Conservation (phyloP, 805 yeast species). For the Cyberlindnera xishuangbannaensis region DNA sequence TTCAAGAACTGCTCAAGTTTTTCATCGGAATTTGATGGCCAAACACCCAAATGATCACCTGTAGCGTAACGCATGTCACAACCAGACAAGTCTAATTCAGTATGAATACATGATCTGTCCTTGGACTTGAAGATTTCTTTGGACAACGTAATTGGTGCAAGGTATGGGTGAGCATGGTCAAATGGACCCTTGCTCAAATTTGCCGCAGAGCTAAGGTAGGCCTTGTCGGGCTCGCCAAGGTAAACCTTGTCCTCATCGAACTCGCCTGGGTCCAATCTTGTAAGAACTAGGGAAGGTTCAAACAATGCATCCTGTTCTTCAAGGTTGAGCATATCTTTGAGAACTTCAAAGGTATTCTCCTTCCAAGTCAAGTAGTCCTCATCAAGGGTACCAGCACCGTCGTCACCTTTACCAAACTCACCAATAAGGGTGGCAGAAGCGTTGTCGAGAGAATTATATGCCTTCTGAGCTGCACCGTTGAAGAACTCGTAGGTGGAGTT, state of each 20-base stretch:
- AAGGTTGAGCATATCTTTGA: slow-evolving; percentile 58
- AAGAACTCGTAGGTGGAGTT: slow-evolving; percentile 90
- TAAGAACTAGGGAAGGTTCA: slow-evolving; percentile 56
- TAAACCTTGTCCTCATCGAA: slow-evolving; percentile 43
- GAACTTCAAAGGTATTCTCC: slow-evolving; percentile 60
- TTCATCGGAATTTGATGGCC: slow-evolving; percentile 87
- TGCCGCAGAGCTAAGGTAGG: slow-evolving; percentile 30
- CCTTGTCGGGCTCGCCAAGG: slow-evolving; percentile 69
- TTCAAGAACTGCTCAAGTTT: slow-evolving; percentile 60
- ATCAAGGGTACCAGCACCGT: slow-evolving; percentile 90
- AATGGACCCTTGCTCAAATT: slow-evolving; percentile 60
- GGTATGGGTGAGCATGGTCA: slow-evolving; percentile 73
- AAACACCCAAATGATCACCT: slow-evolving; percentile 92
- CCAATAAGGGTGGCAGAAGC: slow-evolving; percentile 76
- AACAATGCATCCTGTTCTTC: slow-evolving; percentile 77
- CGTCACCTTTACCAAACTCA: slow-evolving; percentile 87
- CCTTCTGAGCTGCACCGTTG: slow-evolving; percentile 73
- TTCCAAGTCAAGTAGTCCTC: slow-evolving; percentile 95
- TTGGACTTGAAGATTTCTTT: slow-evolving; percentile 64
- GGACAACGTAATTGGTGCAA: slow-evolving; percentile 58
- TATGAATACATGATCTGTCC: slow-evolving; percentile 80
- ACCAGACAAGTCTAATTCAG: slow-evolving; percentile 76
- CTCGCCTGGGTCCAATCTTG: slow-evolving; percentile 33
- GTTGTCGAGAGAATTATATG: slow-evolving; percentile 41
- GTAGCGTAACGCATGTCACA: slow-evolving; percentile 81